Percentiles rank a stretch among this genome's conserved stretches.
Evolutionary conservation across 2,329 filamentous ascomycete genomes (phyloP).

Genomic region (Anthostomella pinea): DNA sequence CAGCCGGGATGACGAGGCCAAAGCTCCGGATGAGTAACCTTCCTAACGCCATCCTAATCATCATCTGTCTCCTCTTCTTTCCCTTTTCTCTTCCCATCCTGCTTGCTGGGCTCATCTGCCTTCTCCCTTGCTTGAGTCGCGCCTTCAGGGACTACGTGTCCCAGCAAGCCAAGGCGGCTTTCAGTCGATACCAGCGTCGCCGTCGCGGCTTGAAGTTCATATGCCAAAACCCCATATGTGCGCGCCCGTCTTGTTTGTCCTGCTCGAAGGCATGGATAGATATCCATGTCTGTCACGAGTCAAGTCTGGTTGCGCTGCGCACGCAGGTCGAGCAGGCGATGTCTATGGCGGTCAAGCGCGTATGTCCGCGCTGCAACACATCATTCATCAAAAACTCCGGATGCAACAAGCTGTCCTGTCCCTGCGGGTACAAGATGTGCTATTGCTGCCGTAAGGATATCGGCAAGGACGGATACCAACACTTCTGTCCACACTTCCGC

Average conservation of each 20-base stretch:
- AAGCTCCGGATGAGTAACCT: conserved; percentile 53
- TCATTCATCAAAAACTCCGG: conserved; percentile 90
- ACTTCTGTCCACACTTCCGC: conserved; percentile 96
- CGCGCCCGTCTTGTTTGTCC: conserved; percentile 70
- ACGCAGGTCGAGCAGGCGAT: conserved; percentile 90
- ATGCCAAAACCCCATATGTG: conserved; percentile 70
- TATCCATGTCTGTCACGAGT: conserved; percentile 87
- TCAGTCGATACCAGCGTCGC: conserved; percentile 66
- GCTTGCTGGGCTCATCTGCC: conserved; percentile 38
- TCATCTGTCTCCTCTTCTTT: conserved; percentile 35
- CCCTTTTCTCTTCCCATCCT: conserved; percentile 56
- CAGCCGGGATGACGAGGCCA: conserved; percentile 51
- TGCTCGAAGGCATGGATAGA: conserved; percentile 84
- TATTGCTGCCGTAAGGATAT: conserved; percentile 87
- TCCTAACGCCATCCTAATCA: conserved; percentile 37
- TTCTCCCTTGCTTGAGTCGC: conserved; percentile 41
- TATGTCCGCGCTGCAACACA: conserved; percentile 86
- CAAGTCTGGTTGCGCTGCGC: conserved; percentile 74
- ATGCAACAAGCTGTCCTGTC: conserved; percentile 95
- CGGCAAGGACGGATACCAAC: conserved; percentile 73
- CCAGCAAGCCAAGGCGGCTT: conserved; percentile 54
- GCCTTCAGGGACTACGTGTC: conserved; percentile 41
- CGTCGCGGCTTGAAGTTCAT: conserved; percentile 73
- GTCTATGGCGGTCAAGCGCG: conserved; percentile 90
- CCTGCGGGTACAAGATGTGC: conserved; percentile 97